Evolutionary conservation across 768 basidiomycete genomes (phyloP), one percentile per base, ranked within the genome.

Genomic region (Boletus sp.): DNA sequence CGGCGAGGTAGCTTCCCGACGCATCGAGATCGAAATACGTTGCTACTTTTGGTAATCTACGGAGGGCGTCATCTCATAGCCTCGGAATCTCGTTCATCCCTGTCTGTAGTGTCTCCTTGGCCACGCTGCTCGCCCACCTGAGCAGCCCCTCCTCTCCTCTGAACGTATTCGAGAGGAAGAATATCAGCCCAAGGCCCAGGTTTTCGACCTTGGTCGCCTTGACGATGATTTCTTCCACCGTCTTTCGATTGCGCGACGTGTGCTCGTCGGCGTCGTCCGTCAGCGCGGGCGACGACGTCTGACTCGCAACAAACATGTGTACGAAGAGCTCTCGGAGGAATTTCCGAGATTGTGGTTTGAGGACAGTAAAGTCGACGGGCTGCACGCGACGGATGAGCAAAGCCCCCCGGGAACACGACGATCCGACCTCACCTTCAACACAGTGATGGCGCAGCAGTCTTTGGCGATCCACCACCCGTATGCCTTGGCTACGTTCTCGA

Each of bases 391-490:
- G 24, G 24, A 24, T 24, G 24, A 24, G 41, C 14, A 40, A 20
- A 11, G 7, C 1, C 7, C 11, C n/a, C 18, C 24, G 15, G 5
- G 7, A 5, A 51, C 49, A 35, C n/a, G 32, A 18, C 15, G 24
- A 53, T 3, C 17, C 6, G 24, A 24, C 3, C 71, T 55, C 55
- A 95, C 95, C 83, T 98, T 98, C 54, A 98, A 76, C 8, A 97
- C 82, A 1, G 83, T 78, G 46, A 98, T 74, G 24, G 84, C 78
- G 30, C 90, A 76, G 11, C 83, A 84, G 59, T 89, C 91, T 70
- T 93, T 93, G 5, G 92, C 90, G 41, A 97, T 83, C 85, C 92
- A 93, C 93, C 95, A 99, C 2, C 85, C 94, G 61, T 92, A 92
- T 7, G 89, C 89, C 63, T 81, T 84, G 12, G 95, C 94, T 6